Evolutionary conservation across 495 filamentous ascomycete genomes (phyloP), one percentile per base, ranked within the genome.

Genomic region (Penicillium maclennaniae): DNA sequence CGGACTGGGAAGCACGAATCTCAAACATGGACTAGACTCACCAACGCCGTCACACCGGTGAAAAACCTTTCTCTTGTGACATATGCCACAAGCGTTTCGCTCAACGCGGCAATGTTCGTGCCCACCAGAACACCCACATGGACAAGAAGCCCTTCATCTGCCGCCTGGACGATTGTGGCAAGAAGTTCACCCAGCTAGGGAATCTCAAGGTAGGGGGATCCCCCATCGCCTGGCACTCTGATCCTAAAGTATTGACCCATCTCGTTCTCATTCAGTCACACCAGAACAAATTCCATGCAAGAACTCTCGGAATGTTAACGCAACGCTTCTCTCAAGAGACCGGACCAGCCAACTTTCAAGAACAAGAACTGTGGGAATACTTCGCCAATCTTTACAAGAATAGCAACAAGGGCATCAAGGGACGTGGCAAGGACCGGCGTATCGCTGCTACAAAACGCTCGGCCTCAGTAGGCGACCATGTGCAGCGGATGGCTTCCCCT

Each of bases 401-500:
- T 66, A 87, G 88, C 60, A 92, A 91, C 68, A 95, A 95, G 61
- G 92, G 91, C 3, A 96, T 92, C 70, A 95, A 91, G 69, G 92
- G 92, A 7, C 86, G 92, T 12, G 92, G 92, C 17, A 92, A 92
- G 68, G 86, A 93, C 66, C 80, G 90, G 42, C 62, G 70, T 21
- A 77, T 79, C 37, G 67, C 69, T 15, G 69, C 61, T 16, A 66
- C 66, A 8, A 65, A 63, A 12, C 62, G 62, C n/a, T 61, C 67
- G 6, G 56, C 54, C 1, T 48, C 49, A 17, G 17, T 25, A 6
- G 53, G 49, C 14, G 43, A 40, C 23, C 38, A 55, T 3, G 58
- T 59, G 58, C 52, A 45, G 19, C 59, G 63, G 17, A 56, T 62
- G 40, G 44, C 54, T 6, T 55, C 57, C 57, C 3, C 44, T 66